These are phyloP conservation scores for Aureobasidium sp. DNA, from an alignment of 2,329 filamentous ascomycete species.

Conservation along the genomic window DNA sequence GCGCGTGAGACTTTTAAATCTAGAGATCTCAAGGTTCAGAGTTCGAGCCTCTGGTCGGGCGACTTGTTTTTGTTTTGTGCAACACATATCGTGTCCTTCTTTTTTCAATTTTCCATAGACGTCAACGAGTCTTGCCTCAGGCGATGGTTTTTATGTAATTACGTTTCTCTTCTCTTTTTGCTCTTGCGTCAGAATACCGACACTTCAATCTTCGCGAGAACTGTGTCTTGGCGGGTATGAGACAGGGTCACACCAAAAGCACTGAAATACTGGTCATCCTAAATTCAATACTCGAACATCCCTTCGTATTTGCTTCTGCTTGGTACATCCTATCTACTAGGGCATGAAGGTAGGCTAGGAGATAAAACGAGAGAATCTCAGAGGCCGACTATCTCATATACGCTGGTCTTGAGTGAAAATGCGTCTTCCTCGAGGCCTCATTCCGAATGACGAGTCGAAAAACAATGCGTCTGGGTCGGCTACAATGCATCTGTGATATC, in stretches of 20 bases:
- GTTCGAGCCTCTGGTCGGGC: conserved; percentile 12
- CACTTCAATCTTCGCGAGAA: too few species aligned
- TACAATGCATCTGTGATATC: too few species aligned
- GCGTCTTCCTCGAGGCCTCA: neutral
- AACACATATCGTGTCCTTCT: neutral
- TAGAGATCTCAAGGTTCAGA: conserved; percentile 12
- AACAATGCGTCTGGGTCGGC: neutral
- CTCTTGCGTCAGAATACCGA: neutral
- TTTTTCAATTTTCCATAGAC: neutral
- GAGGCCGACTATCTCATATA: neutral
- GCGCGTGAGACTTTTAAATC: conserved; percentile 10
- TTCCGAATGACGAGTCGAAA: rapidly evolving
- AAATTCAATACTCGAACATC: neutral
- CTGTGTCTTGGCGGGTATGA: neutral
- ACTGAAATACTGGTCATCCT: neutral
- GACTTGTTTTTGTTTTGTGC: neutral
- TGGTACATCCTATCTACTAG: neutral
- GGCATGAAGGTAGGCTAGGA: neutral
- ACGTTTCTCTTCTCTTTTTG: too few species aligned
- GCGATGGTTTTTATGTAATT: too few species aligned
- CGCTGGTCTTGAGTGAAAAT: too few species aligned
- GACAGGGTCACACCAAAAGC: neutral
- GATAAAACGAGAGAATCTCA: rapidly evolving
- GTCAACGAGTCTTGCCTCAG: too few species aligned
- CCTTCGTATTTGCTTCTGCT: neutral